phyloP scores from a whole-genome alignment of 208 protist genomes.

The Acanthamoeba healyi region DNA sequence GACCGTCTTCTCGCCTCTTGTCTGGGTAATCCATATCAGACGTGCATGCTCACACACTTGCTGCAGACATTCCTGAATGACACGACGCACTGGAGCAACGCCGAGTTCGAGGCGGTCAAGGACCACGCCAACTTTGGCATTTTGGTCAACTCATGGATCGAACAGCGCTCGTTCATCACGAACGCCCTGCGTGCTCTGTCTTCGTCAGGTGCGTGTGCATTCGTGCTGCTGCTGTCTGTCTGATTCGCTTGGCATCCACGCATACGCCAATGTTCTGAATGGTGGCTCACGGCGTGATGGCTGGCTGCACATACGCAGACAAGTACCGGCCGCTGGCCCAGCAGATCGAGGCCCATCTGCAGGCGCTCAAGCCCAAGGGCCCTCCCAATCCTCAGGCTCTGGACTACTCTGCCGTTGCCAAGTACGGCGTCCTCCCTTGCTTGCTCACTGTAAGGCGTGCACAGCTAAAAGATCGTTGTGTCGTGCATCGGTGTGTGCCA shows the following conservation, averaged over 20 bases:
- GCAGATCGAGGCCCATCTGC: neutral
- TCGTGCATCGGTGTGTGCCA: too few species aligned
- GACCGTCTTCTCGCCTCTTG: too few species aligned
- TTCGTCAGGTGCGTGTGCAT: neutral
- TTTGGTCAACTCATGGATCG: slow-evolving; percentile 45
- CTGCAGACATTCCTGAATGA: slow-evolving; percentile 46
- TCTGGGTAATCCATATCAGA: neutral
- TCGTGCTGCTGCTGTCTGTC: neutral
- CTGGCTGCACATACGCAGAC: neutral
- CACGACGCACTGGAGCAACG: slow-evolving; percentile 12
- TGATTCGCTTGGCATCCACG: too few species aligned
- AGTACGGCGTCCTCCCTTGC: neutral
- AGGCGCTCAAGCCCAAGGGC: neutral
- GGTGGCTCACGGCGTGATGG: too few species aligned
- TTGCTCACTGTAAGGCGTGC: neutral
- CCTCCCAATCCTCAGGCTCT: neutral
- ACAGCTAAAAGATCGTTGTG: too few species aligned
- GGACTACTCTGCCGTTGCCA: neutral
- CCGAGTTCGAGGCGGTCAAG: slow-evolving; percentile 20
- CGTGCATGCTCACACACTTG: too few species aligned
- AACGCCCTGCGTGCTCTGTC: neutral
- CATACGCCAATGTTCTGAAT: too few species aligned
- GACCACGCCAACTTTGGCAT: neutral
- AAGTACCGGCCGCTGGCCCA: neutral
- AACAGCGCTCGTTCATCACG: slow-evolving; percentile 43